phyloP scores from a whole-genome alignment of 768 basidiomycete species.

The Tylopilus felleus region DNA sequence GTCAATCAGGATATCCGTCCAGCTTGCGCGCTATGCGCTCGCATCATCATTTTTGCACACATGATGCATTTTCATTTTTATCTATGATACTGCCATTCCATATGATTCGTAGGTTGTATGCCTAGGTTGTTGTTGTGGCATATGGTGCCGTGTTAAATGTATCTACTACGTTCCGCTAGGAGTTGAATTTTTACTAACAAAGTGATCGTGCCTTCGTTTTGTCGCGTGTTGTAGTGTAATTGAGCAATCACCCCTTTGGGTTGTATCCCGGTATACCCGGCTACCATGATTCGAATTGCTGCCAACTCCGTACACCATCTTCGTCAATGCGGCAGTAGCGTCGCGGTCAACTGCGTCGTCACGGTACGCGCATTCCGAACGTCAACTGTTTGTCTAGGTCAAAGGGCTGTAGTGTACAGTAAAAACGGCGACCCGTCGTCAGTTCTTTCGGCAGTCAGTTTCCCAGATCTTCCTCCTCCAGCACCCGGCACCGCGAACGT shows the following conservation, averaged over 20 bases:
- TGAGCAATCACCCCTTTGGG: too few relatives aligned
- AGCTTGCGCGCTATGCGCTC: slow-evolving; percentile 1
- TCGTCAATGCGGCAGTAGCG: too few relatives aligned
- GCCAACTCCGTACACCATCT: neutral
- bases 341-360: neutral
- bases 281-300: slow-evolving; percentile 2
- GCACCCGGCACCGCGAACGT: slow-evolving; percentile 58
- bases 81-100: slow-evolving; percentile 14
- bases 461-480: slow-evolving; percentile 51
- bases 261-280: neutral
- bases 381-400: slow-evolving; percentile 31
- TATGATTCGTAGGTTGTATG: slow-evolving; percentile 22
- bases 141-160: slow-evolving; percentile 8
- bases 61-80: slow-evolving; percentile 16
- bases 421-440: slow-evolving; percentile 56
- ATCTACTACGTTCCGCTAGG: slow-evolving; percentile 9
- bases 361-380: slow-evolving; percentile 27
- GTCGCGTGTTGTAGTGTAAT: neutral
- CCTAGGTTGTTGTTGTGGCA: slow-evolving; percentile 15
- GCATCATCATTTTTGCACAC: slow-evolving; percentile 3
- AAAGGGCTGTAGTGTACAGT: slow-evolving; percentile 66
- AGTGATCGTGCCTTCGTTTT: too few relatives aligned
- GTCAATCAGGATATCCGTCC: slow-evolving; percentile 8
- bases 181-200: neutral
- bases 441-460: slow-evolving; percentile 55